A percentile compares a stretch with the other conserved stretches of the same genome.
phyloP scores from a whole-genome alignment of 257 asterid genomes.

The Nicotiana undulata region DNA sequence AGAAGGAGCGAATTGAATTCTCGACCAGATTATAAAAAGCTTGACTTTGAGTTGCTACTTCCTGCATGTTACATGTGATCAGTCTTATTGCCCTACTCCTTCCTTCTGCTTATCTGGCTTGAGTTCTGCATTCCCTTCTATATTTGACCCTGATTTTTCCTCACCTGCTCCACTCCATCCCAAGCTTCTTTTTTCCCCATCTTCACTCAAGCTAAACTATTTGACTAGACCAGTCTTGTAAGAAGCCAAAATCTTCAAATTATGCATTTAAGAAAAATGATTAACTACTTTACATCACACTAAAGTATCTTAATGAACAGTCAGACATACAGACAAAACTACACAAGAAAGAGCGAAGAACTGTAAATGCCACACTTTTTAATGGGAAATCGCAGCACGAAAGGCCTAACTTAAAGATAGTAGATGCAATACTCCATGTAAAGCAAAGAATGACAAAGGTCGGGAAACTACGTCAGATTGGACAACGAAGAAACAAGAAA shows the following conservation, averaged over 20 bases:
- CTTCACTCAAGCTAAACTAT: background rate
- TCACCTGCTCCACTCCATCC: background rate
- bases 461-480: background rate
- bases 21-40: background rate
- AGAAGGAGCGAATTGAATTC: background rate
- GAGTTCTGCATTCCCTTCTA: background rate
- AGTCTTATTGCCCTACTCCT: background rate
- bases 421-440: background rate
- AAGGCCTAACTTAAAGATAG: background rate
- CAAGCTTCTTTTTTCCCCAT: background rate
- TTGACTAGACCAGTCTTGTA: background rate
- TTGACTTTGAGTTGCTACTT: background rate
- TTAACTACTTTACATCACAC: background rate
- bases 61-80: background rate
- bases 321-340: background rate
- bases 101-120: background rate
- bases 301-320: background rate
- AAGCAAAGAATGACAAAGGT: background rate
- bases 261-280: background rate
- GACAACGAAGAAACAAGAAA: background rate
- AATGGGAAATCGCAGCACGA: background rate
- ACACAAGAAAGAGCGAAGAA: background rate
- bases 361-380: background rate
- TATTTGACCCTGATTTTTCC: background rate
- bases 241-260: background rate